Conservation (phyloP, 108 stramenopile genomes). For the Conticribra guillardii region DNA sequence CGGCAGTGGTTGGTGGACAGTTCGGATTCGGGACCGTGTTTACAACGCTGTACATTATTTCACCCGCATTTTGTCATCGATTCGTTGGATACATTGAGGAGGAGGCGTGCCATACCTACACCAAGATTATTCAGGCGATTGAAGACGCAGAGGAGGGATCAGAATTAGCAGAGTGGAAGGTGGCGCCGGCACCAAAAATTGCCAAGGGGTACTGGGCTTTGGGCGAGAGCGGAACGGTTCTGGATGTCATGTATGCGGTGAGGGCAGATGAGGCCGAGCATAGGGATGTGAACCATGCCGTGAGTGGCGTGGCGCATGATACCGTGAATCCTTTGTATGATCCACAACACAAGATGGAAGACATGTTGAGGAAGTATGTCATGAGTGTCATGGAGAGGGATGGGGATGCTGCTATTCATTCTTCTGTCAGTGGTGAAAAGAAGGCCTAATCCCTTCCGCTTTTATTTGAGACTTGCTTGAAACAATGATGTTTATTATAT, state of each 20-base stretch:
- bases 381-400: constrained; percentile 66
- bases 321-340: constrained; percentile 73
- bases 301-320: constrained; percentile 61
- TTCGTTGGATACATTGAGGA: constrained; percentile 99
- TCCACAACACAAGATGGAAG: constrained; percentile 66
- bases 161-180: constrained; percentile 80
- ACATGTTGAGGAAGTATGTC: constrained; percentile 77
- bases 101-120: constrained; percentile 89
- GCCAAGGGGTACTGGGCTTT: constrained; percentile 87
- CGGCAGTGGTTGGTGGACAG: constrained; percentile 76
- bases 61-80: constrained; percentile 92
- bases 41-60: constrained; percentile 84
- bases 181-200: constrained; percentile 71
- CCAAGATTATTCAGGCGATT: constrained; percentile 88
- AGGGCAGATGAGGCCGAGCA: constrained; percentile 95
- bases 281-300: constrained; percentile 92
- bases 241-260: constrained; percentile 91
- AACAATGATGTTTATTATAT: too few relatives aligned
- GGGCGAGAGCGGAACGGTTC: constrained; percentile 85
- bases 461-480: too few relatives aligned
- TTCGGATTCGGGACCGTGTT: constrained; percentile 86
- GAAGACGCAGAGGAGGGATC: constrained; percentile 83
- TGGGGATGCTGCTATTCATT: too few relatives aligned
- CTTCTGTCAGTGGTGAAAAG: too few relatives aligned
- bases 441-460: too few relatives aligned